Base-by-base conservation (phyloP, 257 asterid species). In the Plantago ovata region DNA sequence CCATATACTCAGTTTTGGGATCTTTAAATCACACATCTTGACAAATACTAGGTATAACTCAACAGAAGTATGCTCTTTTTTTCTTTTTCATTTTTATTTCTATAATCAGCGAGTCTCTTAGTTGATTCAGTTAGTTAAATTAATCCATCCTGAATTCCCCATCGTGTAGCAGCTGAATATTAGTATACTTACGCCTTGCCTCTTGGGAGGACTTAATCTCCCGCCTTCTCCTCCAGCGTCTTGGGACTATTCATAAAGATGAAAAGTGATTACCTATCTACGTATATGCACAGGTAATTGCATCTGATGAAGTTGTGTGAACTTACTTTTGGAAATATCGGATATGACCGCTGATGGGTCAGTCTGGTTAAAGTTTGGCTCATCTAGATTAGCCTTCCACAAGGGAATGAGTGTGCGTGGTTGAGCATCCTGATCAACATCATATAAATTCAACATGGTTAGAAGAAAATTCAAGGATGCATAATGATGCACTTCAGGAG, bases 381-480 rank as follows among this genome's bases (percentile, higher is more conserved):
- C 95, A 10, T 74, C 95, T 77, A 92, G 74, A 65, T 82, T 88
- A 73, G 96, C 94, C 79, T 89, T 93, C 97, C 97, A 93, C 39
- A 93, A 80, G 59, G 95, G 82, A 77, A 89, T 47, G 58, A 92
- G 67, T 3, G 80, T 76, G 61, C 95, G 94, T 5, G 97, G 97
- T 60, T 86, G 86, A 13, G 94, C 92, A 76, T 93, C 97, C 98
- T 93, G 84, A 52, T 57, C 62, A 76, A 66, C 39, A 53, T 14
- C 16, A 20, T 38, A 42, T 8, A 55, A 67, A 60, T 55, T 54
- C 38, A 53, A 48, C 48, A 55, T 55, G 24, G 22, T 55, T 2
- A n/a, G 12, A 16, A 50, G 16, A 23, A 38, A 33, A 9, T 36
- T 21, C 23, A 45, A 45, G 22, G 36, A 28, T 28, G 36, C 7